These are phyloP conservation scores for Cladophialophora bantiana DNA, from an alignment of 2,329 filamentous ascomycete species.

Conservation along the genomic window DNA sequence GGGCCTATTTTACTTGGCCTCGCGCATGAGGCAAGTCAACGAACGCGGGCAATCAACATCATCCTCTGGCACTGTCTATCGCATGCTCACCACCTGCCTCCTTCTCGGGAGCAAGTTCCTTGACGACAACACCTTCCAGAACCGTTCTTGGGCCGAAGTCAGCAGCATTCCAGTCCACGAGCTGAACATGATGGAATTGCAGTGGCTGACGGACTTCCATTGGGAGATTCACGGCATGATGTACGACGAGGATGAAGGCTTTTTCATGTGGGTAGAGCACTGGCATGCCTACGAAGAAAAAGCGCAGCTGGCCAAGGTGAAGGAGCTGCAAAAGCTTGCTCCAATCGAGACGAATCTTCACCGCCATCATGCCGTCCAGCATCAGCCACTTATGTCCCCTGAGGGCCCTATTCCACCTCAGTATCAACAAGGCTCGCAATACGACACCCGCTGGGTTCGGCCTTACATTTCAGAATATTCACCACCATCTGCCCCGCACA, in stretches of 20 bases:
- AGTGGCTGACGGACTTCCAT: conserved; percentile 83
- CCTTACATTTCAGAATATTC: conserved; percentile 59
- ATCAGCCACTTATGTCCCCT: conserved; percentile 57
- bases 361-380: conserved; percentile 56
- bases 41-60: conserved; percentile 61
- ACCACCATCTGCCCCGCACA: conserved; percentile 58
- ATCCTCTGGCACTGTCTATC: conserved; percentile 76
- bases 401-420: conserved; percentile 59
- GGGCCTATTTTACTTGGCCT: conserved; percentile 86
- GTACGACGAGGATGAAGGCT: conserved; percentile 73
- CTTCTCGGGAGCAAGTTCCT: conserved; percentile 93
- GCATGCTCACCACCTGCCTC: conserved; percentile 82
- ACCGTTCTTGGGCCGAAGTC: conserved; percentile 94
- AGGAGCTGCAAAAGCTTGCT: conserved; percentile 59
- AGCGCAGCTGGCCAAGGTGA: conserved; percentile 54
- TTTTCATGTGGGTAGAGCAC: conserved; percentile 68
- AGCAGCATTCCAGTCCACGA: conserved; percentile 86
- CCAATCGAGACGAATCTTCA: conserved; percentile 71
- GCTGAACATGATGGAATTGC: conserved; percentile 83
- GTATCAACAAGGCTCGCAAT: conserved; percentile 54
- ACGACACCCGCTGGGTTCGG: conserved; percentile 61
- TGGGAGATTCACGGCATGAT: conserved; percentile 90
- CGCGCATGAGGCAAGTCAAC: conserved; percentile 78
- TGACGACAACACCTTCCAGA: conserved; percentile 97
- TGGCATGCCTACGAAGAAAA: conserved; percentile 70